These are phyloP conservation scores for Carpinus fangiana DNA, from an alignment of 306 rosid genomes.

Conservation along the genomic window DNA sequence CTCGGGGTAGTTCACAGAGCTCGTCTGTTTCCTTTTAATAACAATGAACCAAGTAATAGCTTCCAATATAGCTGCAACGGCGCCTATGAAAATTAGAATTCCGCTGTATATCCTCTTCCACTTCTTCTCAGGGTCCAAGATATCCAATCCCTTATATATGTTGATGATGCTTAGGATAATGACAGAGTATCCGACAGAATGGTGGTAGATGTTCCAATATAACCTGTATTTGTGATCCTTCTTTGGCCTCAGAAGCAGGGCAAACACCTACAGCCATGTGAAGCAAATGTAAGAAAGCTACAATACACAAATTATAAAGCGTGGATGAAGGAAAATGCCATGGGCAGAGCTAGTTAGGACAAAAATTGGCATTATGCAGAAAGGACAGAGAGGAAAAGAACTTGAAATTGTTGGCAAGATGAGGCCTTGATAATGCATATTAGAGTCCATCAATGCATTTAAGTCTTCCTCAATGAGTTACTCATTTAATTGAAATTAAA, in stretches of 20 bases:
- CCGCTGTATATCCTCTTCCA: slow-evolving; percentile 67
- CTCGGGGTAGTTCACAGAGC: slow-evolving; percentile 20
- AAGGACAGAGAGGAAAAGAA: too few relatives aligned
- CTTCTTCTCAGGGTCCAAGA: slow-evolving; percentile 54
- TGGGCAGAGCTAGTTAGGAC: too few relatives aligned
- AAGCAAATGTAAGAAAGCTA: slow-evolving; percentile 4
- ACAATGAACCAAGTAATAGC: slow-evolving; percentile 65
- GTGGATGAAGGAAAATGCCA: too few relatives aligned
- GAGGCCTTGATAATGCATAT: too few relatives aligned
- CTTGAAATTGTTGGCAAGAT: too few relatives aligned
- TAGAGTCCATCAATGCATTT: too few relatives aligned
- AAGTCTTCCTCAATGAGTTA: too few relatives aligned
- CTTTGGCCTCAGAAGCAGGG: slow-evolving; percentile 91
- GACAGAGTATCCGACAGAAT: slow-evolving; percentile 58
- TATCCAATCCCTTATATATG: slow-evolving; percentile 64
- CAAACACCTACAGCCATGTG: slow-evolving; percentile 62
- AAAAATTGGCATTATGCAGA: too few relatives aligned
- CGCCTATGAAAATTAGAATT: slow-evolving; percentile 36
- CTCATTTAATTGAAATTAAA: too few relatives aligned
- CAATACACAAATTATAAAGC: too few relatives aligned
- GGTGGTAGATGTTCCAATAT: slow-evolving; percentile 85
- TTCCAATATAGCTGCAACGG: slow-evolving; percentile 66
- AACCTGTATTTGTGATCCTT: slow-evolving; percentile 84
- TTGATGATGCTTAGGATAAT: slow-evolving; percentile 67
- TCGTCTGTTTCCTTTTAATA: slow-evolving; percentile 47